Evolutionary conservation across 805 yeast species (phyloP), one percentile per base, ranked within the genome.

Genomic region (Metschnikowia proteae): DNA sequence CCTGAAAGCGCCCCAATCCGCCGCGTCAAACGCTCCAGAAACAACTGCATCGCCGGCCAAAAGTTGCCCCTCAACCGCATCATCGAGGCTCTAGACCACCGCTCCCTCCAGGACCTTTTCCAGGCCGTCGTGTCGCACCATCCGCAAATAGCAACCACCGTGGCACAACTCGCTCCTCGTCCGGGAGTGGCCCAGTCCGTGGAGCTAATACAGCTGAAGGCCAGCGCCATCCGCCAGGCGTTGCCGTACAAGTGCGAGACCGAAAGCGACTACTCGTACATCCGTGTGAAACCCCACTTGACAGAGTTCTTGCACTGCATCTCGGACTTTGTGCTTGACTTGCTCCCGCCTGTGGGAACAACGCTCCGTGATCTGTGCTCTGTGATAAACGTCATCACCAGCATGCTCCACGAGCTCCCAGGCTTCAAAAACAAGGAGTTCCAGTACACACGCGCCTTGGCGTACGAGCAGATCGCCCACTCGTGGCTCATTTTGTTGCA

Each of bases 211-310:
- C 63, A 68, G 34, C 57, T 60, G 5, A 80, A 82, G 58, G 67
- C 78, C 42, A 61, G 73, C 22, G 61, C 60, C 4, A 78, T 87
- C 27, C 57, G 68, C 22, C 62, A 63, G 7, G 74, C 76, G 50
- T 65, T 89, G 54, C 96, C 96, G 1, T 88, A 86, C 63, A 83
- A 83, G 55, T 88, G 88, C 53, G 90, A 86, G 57, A 73, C 76
- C 7, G 73, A 78, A 33, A 80, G 86, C 41, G 96, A 88, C 63
- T 88, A 88, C 60, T 81, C 91, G 4, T 88, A 81, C 62, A 66
- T 86, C 49, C 74, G 96, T 48, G 86, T 89, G 33, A 82, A 86
- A 59, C 79, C 85, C 5, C 66, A 72, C 49, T 76, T 87, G 52
- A 78, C 79, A 50, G 94, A 86, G 56, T 87, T 88, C 56, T 76